phyloP scores from a whole-genome alignment of 371 early-diverging fungal genomes.

The Apophysomyces elegans region DNA sequence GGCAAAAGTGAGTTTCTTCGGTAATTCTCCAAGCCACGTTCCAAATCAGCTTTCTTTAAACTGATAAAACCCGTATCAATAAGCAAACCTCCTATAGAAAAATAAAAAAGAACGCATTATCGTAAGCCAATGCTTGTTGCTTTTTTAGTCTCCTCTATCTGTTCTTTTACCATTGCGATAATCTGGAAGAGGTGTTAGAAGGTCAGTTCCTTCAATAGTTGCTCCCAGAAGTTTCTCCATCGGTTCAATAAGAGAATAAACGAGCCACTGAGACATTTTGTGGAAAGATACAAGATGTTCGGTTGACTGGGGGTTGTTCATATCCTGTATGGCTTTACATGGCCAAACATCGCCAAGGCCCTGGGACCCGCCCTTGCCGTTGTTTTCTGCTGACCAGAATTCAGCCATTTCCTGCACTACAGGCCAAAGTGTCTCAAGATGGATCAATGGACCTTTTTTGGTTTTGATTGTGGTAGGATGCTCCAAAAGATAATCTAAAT shows the following conservation, averaged over 20 bases:
- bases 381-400: slow-evolving; percentile 53
- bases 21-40: slow-evolving; percentile 49
- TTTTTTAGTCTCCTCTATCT: neutral
- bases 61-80: slow-evolving; percentile 49
- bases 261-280: slow-evolving; percentile 92
- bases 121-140: neutral
- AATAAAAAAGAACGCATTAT: too few relatives aligned
- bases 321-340: slow-evolving; percentile 43
- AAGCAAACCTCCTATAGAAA: slow-evolving; percentile 40
- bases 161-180: slow-evolving; percentile 79
- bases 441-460: slow-evolving; percentile 55
- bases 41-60: slow-evolving; percentile 38
- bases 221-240: slow-evolving; percentile 66
- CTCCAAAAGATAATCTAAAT: slow-evolving; percentile 42
- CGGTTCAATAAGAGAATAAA: slow-evolving; percentile 92
- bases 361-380: slow-evolving; percentile 62
- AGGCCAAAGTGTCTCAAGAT: slow-evolving; percentile 78
- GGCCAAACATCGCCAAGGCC: slow-evolving; percentile 91
- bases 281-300: slow-evolving; percentile 79
- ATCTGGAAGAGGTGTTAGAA: slow-evolving; percentile 88
- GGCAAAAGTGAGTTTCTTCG: slow-evolving; percentile 45
- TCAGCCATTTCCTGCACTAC: slow-evolving; percentile 67
- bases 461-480: slow-evolving; percentile 49
- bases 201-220: slow-evolving; percentile 67
- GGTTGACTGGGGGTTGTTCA: slow-evolving; percentile 32